Conservation (phyloP, 2,329 filamentous ascomycete species). For the Colletotrichum sp. region DNA sequence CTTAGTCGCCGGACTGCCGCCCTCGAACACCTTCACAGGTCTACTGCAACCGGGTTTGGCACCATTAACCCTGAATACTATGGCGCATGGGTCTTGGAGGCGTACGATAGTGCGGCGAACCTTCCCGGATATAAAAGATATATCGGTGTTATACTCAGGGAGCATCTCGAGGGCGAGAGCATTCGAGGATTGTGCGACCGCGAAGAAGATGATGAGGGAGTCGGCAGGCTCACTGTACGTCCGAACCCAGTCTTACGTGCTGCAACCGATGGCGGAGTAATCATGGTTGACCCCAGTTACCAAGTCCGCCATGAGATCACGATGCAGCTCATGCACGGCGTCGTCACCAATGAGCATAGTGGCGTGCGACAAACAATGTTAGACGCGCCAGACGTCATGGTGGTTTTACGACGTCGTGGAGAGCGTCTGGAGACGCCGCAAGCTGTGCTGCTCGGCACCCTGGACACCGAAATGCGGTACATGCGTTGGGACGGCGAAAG, state of each 20-base stretch:
- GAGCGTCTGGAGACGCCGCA: rapidly evolving
- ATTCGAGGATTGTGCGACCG: background rate
- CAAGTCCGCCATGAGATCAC: background rate
- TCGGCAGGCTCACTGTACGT: background rate
- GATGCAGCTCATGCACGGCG: background rate
- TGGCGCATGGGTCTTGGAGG: background rate
- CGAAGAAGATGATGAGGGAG: rapidly evolving
- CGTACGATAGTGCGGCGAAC: background rate
- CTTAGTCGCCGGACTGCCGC: background rate
- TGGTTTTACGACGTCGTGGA: background rate
- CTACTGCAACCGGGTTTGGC: background rate
- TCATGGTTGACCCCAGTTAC: rapidly evolving
- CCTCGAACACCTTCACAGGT: background rate
- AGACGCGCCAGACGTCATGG: background rate
- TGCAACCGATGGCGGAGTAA: rapidly evolving
- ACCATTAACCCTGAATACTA: background rate
- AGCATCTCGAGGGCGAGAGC: background rate
- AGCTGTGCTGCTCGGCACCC: rapidly evolving
- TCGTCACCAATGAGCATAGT: background rate
- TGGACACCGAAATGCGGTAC: background rate
- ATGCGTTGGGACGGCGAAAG: no score
- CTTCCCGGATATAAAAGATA: background rate
- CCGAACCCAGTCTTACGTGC: rapidly evolving
- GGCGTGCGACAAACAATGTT: background rate
- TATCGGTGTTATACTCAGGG: background rate